Base-by-base conservation (phyloP, 2,329 filamentous ascomycete genomes). In the Tricladium varicosporioides region DNA sequence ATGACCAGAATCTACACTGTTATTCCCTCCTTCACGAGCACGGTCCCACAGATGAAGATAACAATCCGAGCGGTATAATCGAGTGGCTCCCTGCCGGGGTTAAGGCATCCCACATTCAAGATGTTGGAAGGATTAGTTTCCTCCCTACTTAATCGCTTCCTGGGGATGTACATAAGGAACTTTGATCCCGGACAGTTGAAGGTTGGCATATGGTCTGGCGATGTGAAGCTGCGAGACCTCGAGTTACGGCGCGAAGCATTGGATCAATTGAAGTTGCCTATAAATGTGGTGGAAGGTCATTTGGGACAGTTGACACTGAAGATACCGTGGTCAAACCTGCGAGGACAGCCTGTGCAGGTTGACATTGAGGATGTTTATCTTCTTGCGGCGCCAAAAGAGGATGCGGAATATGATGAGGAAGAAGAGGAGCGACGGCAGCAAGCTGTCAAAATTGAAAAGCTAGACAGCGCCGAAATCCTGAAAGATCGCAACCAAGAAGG, bases 81-180 rank as follows among this genome's bases (percentile, higher is more conserved):
- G 48, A 61, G 54, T 52, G 51, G 22, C 60, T 68, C 86, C 85
- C 76, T 78, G 85, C 87, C 89, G 71, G 88, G 88, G 85, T 88
- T 70, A 91, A 84, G 88, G 82, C 85, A 79, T 72, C 71, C 73
- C 67, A 68, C 73, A 73, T 73, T 77, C 80, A 81, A 73, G 70
- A 99, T 99, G 94, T 85, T 99, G 78, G 94, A 99, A 83, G 91
- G 92, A 66, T 82, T 99, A 67, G 94, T 97, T 63, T 92, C 94
- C 68, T 95, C 93, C 76, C 82, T 99, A 80, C 87, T 99, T 68
- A 99, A 99, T 80, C 89, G 95, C 79, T 97, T 99, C 77, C 78
- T 99, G 84, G 95, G 94, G 82, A 96, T 97, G 89, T 99, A 99
- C 75, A 93, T 99, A 75, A 92, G 96, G 82, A 97, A 99, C 76